Percentiles rank a stretch among this genome's conserved stretches.
phyloP scores from a whole-genome alignment of 1,139 yeast genomes.

The Martiniozyma asiatica region DNA sequence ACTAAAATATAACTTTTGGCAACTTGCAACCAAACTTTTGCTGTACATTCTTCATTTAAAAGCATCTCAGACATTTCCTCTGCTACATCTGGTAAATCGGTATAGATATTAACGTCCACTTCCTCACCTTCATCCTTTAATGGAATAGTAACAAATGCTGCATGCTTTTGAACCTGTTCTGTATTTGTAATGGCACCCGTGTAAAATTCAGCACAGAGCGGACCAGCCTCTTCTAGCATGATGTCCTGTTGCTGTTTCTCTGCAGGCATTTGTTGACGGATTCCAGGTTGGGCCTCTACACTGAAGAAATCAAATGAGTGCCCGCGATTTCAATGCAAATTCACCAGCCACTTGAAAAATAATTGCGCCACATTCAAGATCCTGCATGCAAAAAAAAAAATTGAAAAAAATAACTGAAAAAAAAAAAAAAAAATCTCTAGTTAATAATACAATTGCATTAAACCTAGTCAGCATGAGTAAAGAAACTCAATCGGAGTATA shows the following conservation, averaged over 20 bases:
- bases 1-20: constrained; percentile 70
- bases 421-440: too few species aligned
- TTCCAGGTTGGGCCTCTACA: not conserved
- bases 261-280: not conserved
- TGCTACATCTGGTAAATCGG: constrained; percentile 83
- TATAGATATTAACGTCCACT: constrained; percentile 54
- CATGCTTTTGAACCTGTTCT: constrained; percentile 12
- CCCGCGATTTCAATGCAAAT: too few species aligned
- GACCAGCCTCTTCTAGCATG: constrained; percentile 3
- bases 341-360: too few species aligned
- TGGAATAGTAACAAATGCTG: constrained; percentile 35
- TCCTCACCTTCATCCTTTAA: constrained; percentile 49
- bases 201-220: constrained; percentile 14
- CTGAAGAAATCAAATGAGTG: too few species aligned
- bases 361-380: too few species aligned
- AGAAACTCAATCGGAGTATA: too few species aligned
- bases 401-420: too few species aligned
- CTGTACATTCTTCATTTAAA: constrained; percentile 65
- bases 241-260: not conserved
- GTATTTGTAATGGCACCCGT: constrained; percentile 6
- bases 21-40: constrained; percentile 73
- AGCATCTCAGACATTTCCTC: constrained; percentile 67
- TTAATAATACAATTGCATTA: too few species aligned
- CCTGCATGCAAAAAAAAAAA: too few species aligned
- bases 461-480: too few species aligned